Conservation (phyloP, 2,329 filamentous ascomycete genomes). For the Xylaria sp. region DNA sequence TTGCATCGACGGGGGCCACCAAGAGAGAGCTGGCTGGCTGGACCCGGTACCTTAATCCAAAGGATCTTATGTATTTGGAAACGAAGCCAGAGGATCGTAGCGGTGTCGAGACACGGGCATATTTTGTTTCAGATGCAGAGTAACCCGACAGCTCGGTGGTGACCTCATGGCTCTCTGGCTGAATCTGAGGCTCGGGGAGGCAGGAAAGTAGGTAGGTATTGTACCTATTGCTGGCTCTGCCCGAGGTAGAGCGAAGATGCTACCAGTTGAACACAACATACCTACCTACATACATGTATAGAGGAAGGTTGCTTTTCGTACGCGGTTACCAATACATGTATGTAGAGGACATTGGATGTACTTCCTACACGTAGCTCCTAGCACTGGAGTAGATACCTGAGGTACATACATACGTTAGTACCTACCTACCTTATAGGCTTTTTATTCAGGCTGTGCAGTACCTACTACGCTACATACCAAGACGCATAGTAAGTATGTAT, state of each 20-base stretch:
- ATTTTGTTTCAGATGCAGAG: constrained; percentile 20
- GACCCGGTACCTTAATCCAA: not conserved
- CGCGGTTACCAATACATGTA: not conserved
- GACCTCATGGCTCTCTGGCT: not conserved
- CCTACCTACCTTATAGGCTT: not conserved
- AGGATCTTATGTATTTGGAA: constrained; percentile 26
- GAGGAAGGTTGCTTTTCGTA: constrained; percentile 6
- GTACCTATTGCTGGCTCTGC: not conserved
- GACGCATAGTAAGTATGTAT: too few species aligned
- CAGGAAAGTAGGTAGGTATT: not conserved
- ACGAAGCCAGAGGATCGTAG: constrained; percentile 4
- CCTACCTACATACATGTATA: too few species aligned
- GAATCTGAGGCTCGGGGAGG: not conserved
- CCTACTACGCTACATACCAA: too few species aligned
- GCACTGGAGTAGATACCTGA: not conserved
- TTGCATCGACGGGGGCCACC: constrained; percentile 26
- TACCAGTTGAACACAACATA: not conserved
- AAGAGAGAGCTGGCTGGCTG: constrained; percentile 9
- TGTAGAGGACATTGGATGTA: not conserved
- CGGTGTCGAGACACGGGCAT: constrained; percentile 23
- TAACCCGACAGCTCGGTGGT: constrained; percentile 13
- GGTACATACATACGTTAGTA: too few species aligned
- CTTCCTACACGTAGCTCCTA: not conserved
- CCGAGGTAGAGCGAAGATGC: not conserved
- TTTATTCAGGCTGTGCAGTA: constrained; percentile 12